These are phyloP conservation scores for Phytophthora macrochlamydospora DNA, from an alignment of 352 stramenopile genomes.

Conservation along the genomic window DNA sequence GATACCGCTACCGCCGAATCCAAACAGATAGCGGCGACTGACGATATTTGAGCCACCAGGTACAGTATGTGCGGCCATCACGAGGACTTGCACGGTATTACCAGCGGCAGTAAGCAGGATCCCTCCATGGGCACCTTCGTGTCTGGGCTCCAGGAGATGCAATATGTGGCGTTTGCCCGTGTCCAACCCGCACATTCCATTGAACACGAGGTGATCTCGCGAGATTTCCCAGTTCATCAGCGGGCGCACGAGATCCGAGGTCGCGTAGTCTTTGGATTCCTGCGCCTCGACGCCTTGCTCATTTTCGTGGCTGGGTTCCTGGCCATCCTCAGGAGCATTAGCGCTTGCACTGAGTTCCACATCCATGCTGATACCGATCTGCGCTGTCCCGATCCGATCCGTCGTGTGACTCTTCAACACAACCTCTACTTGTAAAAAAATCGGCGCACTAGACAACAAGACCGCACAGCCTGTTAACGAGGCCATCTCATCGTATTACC, in stretches of 20 bases:
- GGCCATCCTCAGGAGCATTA: not conserved
- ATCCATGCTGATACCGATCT: slow-evolving; percentile 1
- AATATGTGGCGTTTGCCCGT: slow-evolving; percentile 71
- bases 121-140: slow-evolving; percentile 44
- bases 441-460: too few species aligned
- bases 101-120: slow-evolving; percentile 69
- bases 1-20: slow-evolving; percentile 65
- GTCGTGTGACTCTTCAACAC: slow-evolving; percentile 7
- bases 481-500: too few species aligned
- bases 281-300: slow-evolving; percentile 3
- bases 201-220: slow-evolving; percentile 75
- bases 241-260: slow-evolving; percentile 41
- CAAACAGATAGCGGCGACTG: slow-evolving; percentile 67
- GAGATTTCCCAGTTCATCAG: slow-evolving; percentile 77
- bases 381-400: not conserved
- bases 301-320: slow-evolving; percentile 8
- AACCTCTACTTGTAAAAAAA: too few species aligned
- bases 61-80: slow-evolving; percentile 33
- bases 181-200: slow-evolving; percentile 64
- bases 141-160: slow-evolving; percentile 59
- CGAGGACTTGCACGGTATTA: slow-evolving; percentile 80
- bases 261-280: slow-evolving; percentile 32
- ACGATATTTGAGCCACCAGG: slow-evolving; percentile 28
- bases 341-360: slow-evolving; percentile 9
- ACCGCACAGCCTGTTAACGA: too few species aligned